phyloP scores from a whole-genome alignment of 2,329 filamentous ascomycete genomes.

The Zymoseptoria crescenta region DNA sequence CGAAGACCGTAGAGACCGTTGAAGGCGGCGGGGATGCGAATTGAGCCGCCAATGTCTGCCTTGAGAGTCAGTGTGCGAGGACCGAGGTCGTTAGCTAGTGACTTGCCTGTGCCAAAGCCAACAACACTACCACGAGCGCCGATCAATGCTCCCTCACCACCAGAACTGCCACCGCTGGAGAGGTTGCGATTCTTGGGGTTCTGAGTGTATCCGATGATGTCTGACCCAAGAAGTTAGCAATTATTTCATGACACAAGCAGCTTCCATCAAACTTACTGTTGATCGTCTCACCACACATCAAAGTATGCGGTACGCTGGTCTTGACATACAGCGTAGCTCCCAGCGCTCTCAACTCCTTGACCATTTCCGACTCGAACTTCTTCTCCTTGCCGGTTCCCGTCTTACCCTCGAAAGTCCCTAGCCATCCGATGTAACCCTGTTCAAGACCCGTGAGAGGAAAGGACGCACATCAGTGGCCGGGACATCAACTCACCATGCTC shows the following conservation, averaged over 20 bases:
- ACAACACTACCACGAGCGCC: constrained; percentile 46
- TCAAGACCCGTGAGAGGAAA: background rate
- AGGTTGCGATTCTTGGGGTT: constrained; percentile 52
- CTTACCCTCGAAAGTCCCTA: constrained; percentile 52
- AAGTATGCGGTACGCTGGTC: constrained; percentile 50
- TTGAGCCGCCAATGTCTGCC: constrained; percentile 41
- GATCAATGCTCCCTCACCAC: constrained; percentile 52
- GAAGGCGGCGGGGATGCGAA: constrained; percentile 54
- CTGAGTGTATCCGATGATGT: constrained; percentile 51
- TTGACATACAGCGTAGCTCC: constrained; percentile 51
- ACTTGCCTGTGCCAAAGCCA: constrained; percentile 50
- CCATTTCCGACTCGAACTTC: constrained; percentile 51
- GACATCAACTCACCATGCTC: constrained; percentile 30
- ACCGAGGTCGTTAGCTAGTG: constrained; percentile 42
- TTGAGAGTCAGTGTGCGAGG: constrained; percentile 13
- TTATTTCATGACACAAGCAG: too few relatives aligned
- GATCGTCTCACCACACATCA: constrained; percentile 52
- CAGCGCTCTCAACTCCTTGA: constrained; percentile 44
- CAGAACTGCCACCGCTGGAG: constrained; percentile 50
- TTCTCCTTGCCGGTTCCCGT: constrained; percentile 44
- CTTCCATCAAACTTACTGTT: constrained; percentile 34
- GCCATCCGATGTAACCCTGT: constrained; percentile 55
- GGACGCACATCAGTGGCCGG: background rate
- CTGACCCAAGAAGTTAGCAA: background rate
- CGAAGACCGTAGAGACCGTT: constrained; percentile 51